Evolutionary conservation across 2,329 filamentous ascomycete genomes (phyloP).

Genomic region (Pseudogymnoascus sp.): DNA sequence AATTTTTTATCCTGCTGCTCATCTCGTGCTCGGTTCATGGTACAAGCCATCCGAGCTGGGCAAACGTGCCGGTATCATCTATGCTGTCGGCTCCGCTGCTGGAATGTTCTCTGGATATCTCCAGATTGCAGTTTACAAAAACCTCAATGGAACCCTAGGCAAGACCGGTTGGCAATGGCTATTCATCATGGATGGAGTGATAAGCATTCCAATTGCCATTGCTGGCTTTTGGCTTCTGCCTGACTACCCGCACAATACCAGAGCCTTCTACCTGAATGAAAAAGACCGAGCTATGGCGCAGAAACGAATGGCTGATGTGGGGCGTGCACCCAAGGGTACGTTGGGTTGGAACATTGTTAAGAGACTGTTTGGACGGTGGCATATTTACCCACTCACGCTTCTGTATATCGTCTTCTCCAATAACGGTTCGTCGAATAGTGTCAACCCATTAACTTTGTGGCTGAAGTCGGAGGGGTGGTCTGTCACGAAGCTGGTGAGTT

Average conservation of each 20-base stretch:
- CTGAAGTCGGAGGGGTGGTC: background rate
- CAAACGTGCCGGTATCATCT: slow-evolving; percentile 52
- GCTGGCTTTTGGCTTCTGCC: slow-evolving; percentile 42
- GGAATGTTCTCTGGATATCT: slow-evolving; percentile 43
- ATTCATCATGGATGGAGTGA: slow-evolving; percentile 47
- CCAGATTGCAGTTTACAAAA: slow-evolving; percentile 41
- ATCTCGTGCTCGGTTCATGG: slow-evolving; percentile 52
- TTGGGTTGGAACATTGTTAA: background rate
- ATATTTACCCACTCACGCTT: too few species aligned
- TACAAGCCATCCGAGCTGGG: slow-evolving; percentile 51
- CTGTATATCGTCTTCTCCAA: too few species aligned
- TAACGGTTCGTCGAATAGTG: background rate
- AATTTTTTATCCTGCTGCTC: slow-evolving; percentile 45
- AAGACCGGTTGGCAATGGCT: slow-evolving; percentile 50
- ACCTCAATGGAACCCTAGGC: slow-evolving; percentile 38
- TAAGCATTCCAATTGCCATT: slow-evolving; percentile 45
- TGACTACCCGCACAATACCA: slow-evolving; percentile 43
- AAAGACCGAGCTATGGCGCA: background rate
- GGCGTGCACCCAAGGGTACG: background rate
- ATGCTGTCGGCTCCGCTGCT: slow-evolving; percentile 20
- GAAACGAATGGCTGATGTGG: background rate
- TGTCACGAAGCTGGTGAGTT: background rate
- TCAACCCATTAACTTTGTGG: background rate
- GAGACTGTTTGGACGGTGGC: too few species aligned
- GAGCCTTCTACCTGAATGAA: slow-evolving; percentile 38